These are phyloP conservation scores for Pleurotus cornucopiae DNA, from an alignment of 768 basidiomycete genomes.

Conservation along the genomic window DNA sequence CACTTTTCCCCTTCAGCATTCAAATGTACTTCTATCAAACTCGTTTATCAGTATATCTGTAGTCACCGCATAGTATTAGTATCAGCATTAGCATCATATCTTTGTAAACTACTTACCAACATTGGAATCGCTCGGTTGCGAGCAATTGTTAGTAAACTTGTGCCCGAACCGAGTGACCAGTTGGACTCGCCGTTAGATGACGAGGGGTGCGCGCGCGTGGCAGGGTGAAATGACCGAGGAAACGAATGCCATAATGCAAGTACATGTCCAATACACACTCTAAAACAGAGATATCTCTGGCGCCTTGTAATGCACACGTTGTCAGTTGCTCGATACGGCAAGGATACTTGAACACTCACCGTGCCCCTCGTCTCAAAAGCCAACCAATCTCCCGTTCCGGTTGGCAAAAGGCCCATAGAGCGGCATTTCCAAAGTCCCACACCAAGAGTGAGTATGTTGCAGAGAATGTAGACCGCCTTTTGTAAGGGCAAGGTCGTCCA, in stretches of 20 bases:
- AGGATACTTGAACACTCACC: constrained; percentile 37
- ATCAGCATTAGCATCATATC: too few species aligned
- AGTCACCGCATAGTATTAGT: too few species aligned
- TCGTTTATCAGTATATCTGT: too few species aligned
- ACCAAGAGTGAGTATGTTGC: constrained; percentile 72
- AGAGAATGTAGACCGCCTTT: constrained; percentile 66
- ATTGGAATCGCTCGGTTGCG: too few species aligned
- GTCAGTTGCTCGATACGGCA: background rate
- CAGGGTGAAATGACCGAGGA: background rate
- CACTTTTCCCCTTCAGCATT: too few species aligned
- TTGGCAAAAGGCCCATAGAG: constrained; percentile 87
- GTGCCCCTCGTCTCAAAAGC: constrained; percentile 81
- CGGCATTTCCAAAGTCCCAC: constrained; percentile 93
- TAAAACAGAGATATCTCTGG: constrained; percentile 40
- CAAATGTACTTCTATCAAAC: too few species aligned
- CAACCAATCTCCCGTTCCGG: constrained; percentile 91
- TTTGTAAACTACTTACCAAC: too few species aligned
- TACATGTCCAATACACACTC: background rate
- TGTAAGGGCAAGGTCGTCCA: constrained; percentile 59
- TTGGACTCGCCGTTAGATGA: too few species aligned
- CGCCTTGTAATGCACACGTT: constrained; percentile 23
- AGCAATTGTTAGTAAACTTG: too few species aligned
- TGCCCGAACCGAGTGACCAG: too few species aligned
- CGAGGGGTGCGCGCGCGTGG: too few species aligned
- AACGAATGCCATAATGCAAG: background rate